A percentile compares a stretch with the other conserved stretches of the same genome.
Conservation (phyloP, 1,284 basidiomycete species). For the Fistulina hepatica region DNA sequence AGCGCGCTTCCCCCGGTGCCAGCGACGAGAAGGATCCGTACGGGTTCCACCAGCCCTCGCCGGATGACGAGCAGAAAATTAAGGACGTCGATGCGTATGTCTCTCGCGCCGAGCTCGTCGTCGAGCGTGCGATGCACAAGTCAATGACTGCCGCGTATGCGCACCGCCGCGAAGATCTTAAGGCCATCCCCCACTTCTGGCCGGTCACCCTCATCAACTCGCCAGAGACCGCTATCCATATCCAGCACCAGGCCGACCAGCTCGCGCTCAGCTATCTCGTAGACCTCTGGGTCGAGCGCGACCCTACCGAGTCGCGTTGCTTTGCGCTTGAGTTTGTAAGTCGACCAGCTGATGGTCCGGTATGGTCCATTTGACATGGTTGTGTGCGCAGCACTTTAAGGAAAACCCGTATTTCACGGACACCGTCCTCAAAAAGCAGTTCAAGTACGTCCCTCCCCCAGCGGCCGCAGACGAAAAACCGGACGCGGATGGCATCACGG, state of each 20-base stretch:
- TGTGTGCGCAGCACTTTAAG: conserved; percentile 53
- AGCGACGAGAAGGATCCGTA: conserved; percentile 59
- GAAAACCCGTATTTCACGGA: conserved; percentile 74
- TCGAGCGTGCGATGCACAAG: conserved; percentile 43
- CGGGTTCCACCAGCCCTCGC: conserved; percentile 50
- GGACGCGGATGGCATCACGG: conserved; percentile 62
- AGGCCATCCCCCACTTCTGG: conserved; percentile 68
- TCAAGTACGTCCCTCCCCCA: conserved; percentile 52
- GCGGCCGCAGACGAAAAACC: conserved; percentile 43
- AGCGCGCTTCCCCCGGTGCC: conserved; percentile 65
- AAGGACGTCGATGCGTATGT: conserved; percentile 27
- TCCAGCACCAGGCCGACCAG: conserved; percentile 59
- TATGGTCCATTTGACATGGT: conserved; percentile 2
- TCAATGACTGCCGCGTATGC: neutral
- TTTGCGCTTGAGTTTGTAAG: conserved; percentile 75
- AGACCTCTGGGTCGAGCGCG: conserved; percentile 67
- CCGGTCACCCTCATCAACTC: conserved; percentile 67
- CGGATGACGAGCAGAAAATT: conserved; percentile 59
- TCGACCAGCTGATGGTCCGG: conserved; percentile 14
- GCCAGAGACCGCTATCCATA: conserved; percentile 44
- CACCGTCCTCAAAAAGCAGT: conserved; percentile 66
- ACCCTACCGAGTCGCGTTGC: conserved; percentile 54
- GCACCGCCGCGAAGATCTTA: conserved; percentile 47
- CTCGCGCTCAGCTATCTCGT: conserved; percentile 66
- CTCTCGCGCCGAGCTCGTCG: conserved; percentile 51